Conservation (phyloP, 2,329 filamentous ascomycete genomes). For the Colletotrichum karsti region DNA sequence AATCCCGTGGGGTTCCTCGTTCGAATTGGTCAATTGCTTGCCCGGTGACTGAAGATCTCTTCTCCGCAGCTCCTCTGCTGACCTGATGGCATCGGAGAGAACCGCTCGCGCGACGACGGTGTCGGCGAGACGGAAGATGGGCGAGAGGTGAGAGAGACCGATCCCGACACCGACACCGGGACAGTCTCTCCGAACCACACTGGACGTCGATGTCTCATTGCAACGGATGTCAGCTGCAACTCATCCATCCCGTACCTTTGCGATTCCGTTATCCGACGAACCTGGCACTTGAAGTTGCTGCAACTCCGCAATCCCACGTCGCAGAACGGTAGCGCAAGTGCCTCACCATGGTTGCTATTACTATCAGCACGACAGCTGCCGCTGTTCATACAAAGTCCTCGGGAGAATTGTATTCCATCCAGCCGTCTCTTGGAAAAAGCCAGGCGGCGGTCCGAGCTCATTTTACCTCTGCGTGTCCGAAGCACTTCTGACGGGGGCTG, state of each 20-base stretch:
- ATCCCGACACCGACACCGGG: background rate
- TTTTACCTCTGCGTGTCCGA: background rate
- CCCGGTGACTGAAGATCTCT: background rate
- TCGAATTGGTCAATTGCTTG: background rate
- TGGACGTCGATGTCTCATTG: background rate
- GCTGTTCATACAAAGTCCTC: background rate
- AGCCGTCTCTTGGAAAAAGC: background rate
- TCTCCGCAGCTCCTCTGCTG: background rate
- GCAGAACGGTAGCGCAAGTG: constrained; percentile 24
- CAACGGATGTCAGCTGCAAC: background rate
- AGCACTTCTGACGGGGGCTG: background rate
- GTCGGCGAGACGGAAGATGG: background rate
- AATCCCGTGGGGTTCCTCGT: constrained; percentile 2
- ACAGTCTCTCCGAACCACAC: background rate
- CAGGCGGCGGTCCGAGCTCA: background rate
- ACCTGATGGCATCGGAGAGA: background rate
- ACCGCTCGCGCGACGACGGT: too few species aligned
- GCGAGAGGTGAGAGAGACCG: background rate
- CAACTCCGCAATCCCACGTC: constrained; percentile 12
- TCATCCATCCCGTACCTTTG: background rate
- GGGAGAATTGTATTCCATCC: background rate
- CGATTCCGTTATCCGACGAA: constrained; percentile 5
- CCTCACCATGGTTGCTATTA: constrained; percentile 16
- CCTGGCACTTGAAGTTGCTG: background rate
- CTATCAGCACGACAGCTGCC: background rate